Conservation (phyloP, 1,284 basidiomycete species). For the Mycosarcoma mackinlayi region DNA sequence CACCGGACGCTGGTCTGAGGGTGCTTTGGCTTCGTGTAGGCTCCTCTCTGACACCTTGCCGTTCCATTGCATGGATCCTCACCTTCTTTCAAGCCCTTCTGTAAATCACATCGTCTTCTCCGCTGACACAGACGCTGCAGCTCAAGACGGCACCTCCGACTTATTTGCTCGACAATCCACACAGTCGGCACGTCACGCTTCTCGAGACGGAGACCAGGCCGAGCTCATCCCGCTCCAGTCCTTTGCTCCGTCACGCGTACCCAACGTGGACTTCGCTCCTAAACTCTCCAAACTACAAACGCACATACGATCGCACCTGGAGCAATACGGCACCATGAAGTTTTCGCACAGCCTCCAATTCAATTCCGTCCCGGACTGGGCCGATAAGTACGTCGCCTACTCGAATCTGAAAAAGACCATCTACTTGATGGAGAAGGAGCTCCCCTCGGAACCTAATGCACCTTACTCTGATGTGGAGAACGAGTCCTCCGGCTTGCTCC, state of each 20-base stretch:
- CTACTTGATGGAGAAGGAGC: constrained; percentile 65
- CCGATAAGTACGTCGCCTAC: constrained; percentile 83
- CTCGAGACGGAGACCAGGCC: constrained; percentile 15
- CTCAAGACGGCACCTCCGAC: neutral
- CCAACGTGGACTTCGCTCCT: constrained; percentile 4
- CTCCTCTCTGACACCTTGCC: neutral
- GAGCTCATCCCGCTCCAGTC: constrained; percentile 41
- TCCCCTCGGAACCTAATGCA: constrained; percentile 35
- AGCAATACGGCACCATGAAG: constrained; percentile 40
- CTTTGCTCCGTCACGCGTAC: constrained; percentile 19
- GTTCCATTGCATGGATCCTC: constrained; percentile 25
- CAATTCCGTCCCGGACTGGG: constrained; percentile 94
- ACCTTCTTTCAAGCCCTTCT: neutral
- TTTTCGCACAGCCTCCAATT: constrained; percentile 82
- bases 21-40: no score
- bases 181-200: neutral
- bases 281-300: constrained; percentile 11
- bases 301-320: constrained; percentile 17
- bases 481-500: constrained; percentile 58
- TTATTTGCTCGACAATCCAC: neutral
- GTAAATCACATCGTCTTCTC: constrained; percentile 11
- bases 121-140: neutral
- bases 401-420: constrained; percentile 67
- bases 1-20: no score
- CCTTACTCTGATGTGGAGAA: constrained; percentile 52